Base-by-base conservation (phyloP, 1,284 basidiomycete genomes). In the Malassezia yamatoensis region DNA sequence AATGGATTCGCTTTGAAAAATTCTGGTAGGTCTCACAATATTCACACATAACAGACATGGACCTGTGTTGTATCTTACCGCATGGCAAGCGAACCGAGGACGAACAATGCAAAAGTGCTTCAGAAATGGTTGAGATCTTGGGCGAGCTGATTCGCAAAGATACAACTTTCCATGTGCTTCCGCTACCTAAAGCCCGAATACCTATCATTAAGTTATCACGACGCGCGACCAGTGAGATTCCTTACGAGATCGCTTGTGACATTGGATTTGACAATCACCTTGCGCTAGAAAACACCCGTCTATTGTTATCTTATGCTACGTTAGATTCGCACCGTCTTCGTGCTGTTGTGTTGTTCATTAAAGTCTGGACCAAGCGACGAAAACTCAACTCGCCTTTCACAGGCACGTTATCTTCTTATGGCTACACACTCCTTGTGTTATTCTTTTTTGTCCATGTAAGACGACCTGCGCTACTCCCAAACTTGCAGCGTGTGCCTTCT, bases 371-470 rank as follows among this genome's bases (percentile, higher is more conserved):
- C 70, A 98, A 98, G 79, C 82, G 91, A 75, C 82, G 88, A 77
- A 91, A 94, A 82, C 94, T 98, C 77, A 96, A 98, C 76, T 94
- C 90, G 55, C 90, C 93, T 16, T 98, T 96, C 77, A 85, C 88
- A 68, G 93, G 93, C 58, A 96, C 93, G 1, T 79, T 98, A 45
- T 93, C 89, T 43, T 96, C 90, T 48, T 98, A 98, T 76, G 93
- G 93, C 58, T 96, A 94, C 78, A 93, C 94, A 65, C 82, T 98
- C 56, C 85, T 96, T 76, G 91, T 96, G 71, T 88, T 98, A 66
- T 96, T 91, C 79, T 98, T 90, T 78, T 83, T 96, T 51, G 85
- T 90, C 47, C 93, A 96, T 76, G 90, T 96, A 78, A 94, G 94
- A 79, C 61, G 65, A 53, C 70, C 70, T 3, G 58, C 68, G 0